These are phyloP conservation scores for Geotrichum aggregatum DNA, from an alignment of 1,139 yeast genomes.

Conservation along the genomic window DNA sequence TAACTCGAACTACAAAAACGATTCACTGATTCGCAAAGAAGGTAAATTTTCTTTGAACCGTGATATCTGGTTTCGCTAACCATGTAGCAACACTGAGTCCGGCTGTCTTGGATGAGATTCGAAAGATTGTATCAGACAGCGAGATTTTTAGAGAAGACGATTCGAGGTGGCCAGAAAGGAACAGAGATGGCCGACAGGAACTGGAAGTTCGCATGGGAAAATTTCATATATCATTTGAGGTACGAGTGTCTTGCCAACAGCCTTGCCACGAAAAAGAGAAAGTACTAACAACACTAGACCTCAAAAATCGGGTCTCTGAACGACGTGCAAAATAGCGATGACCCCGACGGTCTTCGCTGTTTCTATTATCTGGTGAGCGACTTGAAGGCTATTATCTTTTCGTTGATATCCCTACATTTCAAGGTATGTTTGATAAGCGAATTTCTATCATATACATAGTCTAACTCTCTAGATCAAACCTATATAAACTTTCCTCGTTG, in stretches of 20 bases:
- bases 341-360: slow-evolving; percentile 45
- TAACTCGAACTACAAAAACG: slow-evolving; percentile 46
- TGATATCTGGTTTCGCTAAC: slow-evolving; percentile 8
- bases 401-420: slow-evolving; percentile 45
- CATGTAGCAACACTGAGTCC: slow-evolving; percentile 37
- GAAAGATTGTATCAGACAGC: slow-evolving; percentile 39
- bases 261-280: not conserved
- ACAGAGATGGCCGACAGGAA: slow-evolving; percentile 45
- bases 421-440: slow-evolving; percentile 35
- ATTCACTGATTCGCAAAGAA: slow-evolving; percentile 43
- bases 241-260: slow-evolving; percentile 20
- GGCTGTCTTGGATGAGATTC: slow-evolving; percentile 39
- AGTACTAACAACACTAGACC: slow-evolving; percentile 29
- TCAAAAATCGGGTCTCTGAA: slow-evolving; percentile 43
- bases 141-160: slow-evolving; percentile 46
- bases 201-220: slow-evolving; percentile 44
- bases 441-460: not conserved
- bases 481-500: slow-evolving; percentile 7
- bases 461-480: slow-evolving; percentile 23
- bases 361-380: slow-evolving; percentile 47
- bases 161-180: slow-evolving; percentile 43
- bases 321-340: slow-evolving; percentile 42
- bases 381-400: slow-evolving; percentile 44
- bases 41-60: not conserved
- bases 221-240: slow-evolving; percentile 40